Base-by-base conservation (phyloP, 345 rosid genomes). In the Eucalyptus sp. region DNA sequence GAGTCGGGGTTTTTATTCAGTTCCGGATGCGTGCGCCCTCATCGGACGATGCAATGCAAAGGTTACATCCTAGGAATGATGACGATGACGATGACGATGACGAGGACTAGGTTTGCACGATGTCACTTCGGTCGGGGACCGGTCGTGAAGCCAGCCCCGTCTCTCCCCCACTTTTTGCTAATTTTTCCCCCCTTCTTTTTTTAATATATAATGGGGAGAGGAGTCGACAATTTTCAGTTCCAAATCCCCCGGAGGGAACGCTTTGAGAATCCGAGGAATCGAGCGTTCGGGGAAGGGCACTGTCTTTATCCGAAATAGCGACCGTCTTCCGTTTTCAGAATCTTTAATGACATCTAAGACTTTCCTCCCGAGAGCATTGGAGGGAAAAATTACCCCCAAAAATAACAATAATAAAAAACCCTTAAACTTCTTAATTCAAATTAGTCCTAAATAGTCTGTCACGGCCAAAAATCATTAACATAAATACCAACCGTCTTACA, bases 401-500 rank as follows among this genome's bases (percentile, higher is more conserved):
- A 51, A 6, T 44, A 7, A 8, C 1, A 43, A 5, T 43, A 44
- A 50, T 0, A 51, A 17, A 51, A 51, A 51, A 7, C 2, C 22
- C 2, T 7, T 51, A 51, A 51, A 51, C 56, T 51, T 17, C 22
- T 51, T 51, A 17, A 51, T 51, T 17, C 37, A 9, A 4, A 51
- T 51, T 51, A 51, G 22, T 51, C 56, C 22, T 17, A 7, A 51
- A 17, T 17, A 51, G 54, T 16, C 54, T 17, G 3, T 17, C 3
- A 60, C 1, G 0, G 0, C 2, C 0, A 10, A 56, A 56, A 56
- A 24, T 24, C 6, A 0, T 24, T 9, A 56, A 56, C 29, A 56
- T 24, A 9, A 24, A 22, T 10, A 22, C 12, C 5, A 9, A 22
- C 0, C 2, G 0, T 0, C 5, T 56, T 10, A 22, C 0, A 1